These are phyloP conservation scores for Serpula lacrymans DNA, from an alignment of 768 basidiomycete species.

Conservation along the genomic window DNA sequence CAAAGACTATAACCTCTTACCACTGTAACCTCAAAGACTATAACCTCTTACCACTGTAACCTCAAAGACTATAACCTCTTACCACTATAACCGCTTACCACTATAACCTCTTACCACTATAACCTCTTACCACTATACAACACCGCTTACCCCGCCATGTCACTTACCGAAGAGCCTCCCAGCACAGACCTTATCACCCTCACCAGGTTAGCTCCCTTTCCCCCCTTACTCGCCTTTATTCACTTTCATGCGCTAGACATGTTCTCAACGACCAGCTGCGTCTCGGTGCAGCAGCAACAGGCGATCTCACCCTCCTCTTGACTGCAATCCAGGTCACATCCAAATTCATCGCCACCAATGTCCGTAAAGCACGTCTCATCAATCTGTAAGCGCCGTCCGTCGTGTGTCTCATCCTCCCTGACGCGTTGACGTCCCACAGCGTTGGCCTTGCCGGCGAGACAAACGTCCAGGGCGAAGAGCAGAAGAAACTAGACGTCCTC, in stretches of 20 bases:
- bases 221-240: too few species aligned
- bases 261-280: slow-evolving; percentile 84
- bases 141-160: slow-evolving; percentile 16
- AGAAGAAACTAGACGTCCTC: slow-evolving; percentile 98
- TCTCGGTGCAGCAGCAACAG: slow-evolving; percentile 79
- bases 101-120: neutral
- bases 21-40: too few species aligned
- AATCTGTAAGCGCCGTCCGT: slow-evolving; percentile 68
- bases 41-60: slow-evolving; percentile 2
- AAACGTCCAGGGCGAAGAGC: slow-evolving; percentile 97
- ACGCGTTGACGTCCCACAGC: slow-evolving; percentile 37
- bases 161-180: slow-evolving; percentile 54
- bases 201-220: slow-evolving; percentile 82
- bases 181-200: slow-evolving; percentile 89
- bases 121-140: slow-evolving; percentile 3
- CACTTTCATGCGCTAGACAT: too few species aligned
- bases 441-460: slow-evolving; percentile 95
- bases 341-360: slow-evolving; percentile 98
- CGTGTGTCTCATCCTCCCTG: slow-evolving; percentile 1
- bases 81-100: neutral
- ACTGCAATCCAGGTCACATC: slow-evolving; percentile 95
- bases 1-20: slow-evolving; percentile 4
- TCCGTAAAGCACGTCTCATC: slow-evolving; percentile 94
- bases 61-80: slow-evolving; percentile 3
- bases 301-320: slow-evolving; percentile 91